Conservation (phyloP, 495 filamentous ascomycete genomes). For the Rhypophila decipiens region DNA sequence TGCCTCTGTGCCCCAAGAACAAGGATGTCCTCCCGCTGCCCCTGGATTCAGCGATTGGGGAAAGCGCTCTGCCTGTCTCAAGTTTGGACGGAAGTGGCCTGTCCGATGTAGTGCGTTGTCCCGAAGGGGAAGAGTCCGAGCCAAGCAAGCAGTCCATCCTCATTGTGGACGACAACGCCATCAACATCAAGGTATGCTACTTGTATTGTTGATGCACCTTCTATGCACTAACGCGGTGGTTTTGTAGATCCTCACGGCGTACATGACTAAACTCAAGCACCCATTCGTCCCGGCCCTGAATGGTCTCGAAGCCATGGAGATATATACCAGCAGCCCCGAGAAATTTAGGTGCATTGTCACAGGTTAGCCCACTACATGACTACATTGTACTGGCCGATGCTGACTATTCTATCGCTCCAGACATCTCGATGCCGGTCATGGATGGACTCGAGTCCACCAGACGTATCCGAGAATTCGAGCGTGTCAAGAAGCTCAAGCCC, state of each 20-base stretch:
- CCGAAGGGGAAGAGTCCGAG: too few species aligned
- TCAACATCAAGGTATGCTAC: constrained; percentile 30
- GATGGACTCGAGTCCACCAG: constrained; percentile 60
- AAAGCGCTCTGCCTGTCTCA: too few species aligned
- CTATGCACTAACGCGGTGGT: not conserved
- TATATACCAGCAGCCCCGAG: constrained; percentile 29
- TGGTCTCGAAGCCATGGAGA: constrained; percentile 52
- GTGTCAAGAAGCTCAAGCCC: constrained; percentile 7
- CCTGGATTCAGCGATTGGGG: too few species aligned
- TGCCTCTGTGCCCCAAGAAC: too few species aligned
- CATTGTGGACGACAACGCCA: constrained; percentile 40
- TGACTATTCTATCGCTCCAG: constrained; percentile 11
- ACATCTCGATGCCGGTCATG: constrained; percentile 71
- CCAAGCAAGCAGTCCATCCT: too few species aligned
- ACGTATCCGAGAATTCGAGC: constrained; percentile 56
- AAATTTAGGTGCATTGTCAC: constrained; percentile 39
- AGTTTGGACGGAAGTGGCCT: too few species aligned
- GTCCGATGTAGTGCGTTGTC: too few species aligned
- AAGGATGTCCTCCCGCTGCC: too few species aligned
- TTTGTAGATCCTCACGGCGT: constrained; percentile 38
- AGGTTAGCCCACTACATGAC: not conserved
- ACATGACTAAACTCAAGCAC: constrained; percentile 48
- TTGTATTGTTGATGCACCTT: not conserved
- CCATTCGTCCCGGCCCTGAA: constrained; percentile 49
- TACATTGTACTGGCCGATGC: not conserved